These are phyloP conservation scores for Abrus precatorius DNA, from an alignment of 306 rosid genomes.

Conservation along the genomic window DNA sequence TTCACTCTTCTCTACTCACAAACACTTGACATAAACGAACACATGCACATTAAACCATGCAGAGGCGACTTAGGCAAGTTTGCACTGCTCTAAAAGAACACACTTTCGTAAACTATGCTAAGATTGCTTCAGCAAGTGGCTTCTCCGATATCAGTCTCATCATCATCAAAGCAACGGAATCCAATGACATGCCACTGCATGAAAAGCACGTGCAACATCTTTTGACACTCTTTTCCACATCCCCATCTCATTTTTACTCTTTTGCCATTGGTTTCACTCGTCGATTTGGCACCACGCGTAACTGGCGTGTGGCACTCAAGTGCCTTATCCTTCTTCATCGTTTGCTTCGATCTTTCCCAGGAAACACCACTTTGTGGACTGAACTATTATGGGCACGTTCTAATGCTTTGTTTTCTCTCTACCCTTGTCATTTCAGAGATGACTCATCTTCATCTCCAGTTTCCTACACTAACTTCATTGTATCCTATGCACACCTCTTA, in stretches of 20 bases:
- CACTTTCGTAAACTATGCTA: constrained; percentile 65
- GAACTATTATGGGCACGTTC: constrained; percentile 66
- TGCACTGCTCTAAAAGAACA: constrained; percentile 66
- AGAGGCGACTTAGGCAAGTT: constrained; percentile 54
- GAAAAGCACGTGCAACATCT: constrained; percentile 70
- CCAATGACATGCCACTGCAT: constrained; percentile 66
- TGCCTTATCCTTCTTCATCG: constrained; percentile 85
- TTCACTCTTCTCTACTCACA: no score
- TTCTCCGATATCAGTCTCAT: constrained; percentile 64
- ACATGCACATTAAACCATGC: background rate
- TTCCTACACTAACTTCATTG: constrained; percentile 60
- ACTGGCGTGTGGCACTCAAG: constrained; percentile 88
- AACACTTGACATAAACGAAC: no score
- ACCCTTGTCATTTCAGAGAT: constrained; percentile 66
- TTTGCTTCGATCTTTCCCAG: constrained; percentile 69
- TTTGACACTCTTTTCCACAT: constrained; percentile 68
- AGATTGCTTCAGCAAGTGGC: constrained; percentile 71
- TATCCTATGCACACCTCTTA: constrained; percentile 68
- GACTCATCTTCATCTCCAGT: constrained; percentile 30
- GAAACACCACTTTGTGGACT: constrained; percentile 48
- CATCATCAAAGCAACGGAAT: constrained; percentile 72
- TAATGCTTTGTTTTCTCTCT: constrained; percentile 67
- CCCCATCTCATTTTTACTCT: constrained; percentile 62
- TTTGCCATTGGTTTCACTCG: constrained; percentile 71
- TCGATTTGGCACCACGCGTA: constrained; percentile 67